Percentiles rank a stretch among this genome's conserved stretches.
phyloP scores from a whole-genome alignment of 1,139 yeast genomes.

The Saccharomycopsis crataegensis region DNA sequence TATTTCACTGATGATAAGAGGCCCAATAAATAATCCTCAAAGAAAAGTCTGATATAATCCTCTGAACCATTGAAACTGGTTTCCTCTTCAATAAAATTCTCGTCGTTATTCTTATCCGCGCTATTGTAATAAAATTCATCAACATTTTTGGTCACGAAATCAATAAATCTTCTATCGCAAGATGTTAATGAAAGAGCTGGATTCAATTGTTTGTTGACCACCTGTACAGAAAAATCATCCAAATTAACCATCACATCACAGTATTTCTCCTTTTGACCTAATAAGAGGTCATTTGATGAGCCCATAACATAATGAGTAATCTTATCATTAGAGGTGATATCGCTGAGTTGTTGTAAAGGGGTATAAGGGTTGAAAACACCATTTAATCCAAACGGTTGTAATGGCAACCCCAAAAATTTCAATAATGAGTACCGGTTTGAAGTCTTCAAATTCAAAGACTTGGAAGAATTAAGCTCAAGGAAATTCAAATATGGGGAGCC shows the following conservation, averaged over 20 bases:
- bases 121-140: slow-evolving; percentile 24
- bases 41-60: slow-evolving; percentile 78
- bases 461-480: slow-evolving; percentile 42
- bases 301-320: slow-evolving; percentile 73
- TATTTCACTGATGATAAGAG: slow-evolving; percentile 67
- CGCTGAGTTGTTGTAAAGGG: slow-evolving; percentile 84
- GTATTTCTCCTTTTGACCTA: slow-evolving; percentile 55
- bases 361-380: slow-evolving; percentile 89
- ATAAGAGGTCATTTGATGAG: slow-evolving; percentile 74
- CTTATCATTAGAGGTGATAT: slow-evolving; percentile 44
- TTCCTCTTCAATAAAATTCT: slow-evolving; percentile 34
- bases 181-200: slow-evolving; percentile 45
- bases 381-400: slow-evolving; percentile 78
- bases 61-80: slow-evolving; percentile 68
- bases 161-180: slow-evolving; percentile 71
- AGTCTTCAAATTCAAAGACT: slow-evolving; percentile 68
- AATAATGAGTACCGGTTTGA: slow-evolving; percentile 73
- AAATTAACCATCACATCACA: slow-evolving; percentile 52
- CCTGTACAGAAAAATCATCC: slow-evolving; percentile 43
- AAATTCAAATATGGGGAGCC: slow-evolving; percentile 72
- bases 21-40: slow-evolving; percentile 83
- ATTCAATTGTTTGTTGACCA: slow-evolving; percentile 36
- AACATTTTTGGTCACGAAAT: slow-evolving; percentile 35
- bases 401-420: slow-evolving; percentile 78
- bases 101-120: slow-evolving; percentile 1